Conservation (phyloP, 73 alveolate genomes). For the Tetrahymena malaccensis region DNA sequence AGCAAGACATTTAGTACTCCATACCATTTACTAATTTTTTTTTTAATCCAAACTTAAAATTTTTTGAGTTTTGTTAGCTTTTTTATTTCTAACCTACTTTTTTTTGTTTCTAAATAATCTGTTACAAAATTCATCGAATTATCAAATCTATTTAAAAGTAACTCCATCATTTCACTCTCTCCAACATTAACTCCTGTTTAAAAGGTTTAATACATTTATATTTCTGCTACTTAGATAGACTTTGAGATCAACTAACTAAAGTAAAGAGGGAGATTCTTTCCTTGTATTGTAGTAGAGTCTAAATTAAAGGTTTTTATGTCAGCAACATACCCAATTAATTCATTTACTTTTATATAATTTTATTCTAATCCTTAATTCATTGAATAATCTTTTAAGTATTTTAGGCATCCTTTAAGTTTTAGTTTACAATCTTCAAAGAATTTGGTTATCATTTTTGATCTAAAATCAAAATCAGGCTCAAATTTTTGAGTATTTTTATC, state of each 20-base stretch:
- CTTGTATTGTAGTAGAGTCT: not conserved
- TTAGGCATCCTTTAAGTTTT: not conserved
- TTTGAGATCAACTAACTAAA: not conserved
- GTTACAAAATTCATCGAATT: not conserved
- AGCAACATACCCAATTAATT: not conserved
- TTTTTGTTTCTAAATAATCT: not conserved
- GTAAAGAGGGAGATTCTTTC: not conserved
- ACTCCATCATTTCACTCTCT: not conserved
- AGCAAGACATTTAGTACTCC: not conserved
- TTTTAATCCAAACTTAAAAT: not conserved
- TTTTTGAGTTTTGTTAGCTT: not conserved
- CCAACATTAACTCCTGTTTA: not conserved
- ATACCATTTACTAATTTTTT: not conserved
- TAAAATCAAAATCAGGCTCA: not conserved
- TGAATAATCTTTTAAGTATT: not conserved
- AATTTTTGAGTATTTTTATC: not conserved
- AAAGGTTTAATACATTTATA: not conserved
- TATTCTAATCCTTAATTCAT: not conserved
- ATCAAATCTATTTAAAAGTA: not conserved
- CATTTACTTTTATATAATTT: not conserved
- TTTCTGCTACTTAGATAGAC: not conserved
- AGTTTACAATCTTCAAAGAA: not conserved
- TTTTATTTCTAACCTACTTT: not conserved
- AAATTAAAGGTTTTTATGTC: not conserved
- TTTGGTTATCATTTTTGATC: not conserved